Evolutionary conservation across 495 filamentous ascomycete species (phyloP), one percentile per base, ranked within the genome.

Genomic region (Lasiosphaeria ovina): DNA sequence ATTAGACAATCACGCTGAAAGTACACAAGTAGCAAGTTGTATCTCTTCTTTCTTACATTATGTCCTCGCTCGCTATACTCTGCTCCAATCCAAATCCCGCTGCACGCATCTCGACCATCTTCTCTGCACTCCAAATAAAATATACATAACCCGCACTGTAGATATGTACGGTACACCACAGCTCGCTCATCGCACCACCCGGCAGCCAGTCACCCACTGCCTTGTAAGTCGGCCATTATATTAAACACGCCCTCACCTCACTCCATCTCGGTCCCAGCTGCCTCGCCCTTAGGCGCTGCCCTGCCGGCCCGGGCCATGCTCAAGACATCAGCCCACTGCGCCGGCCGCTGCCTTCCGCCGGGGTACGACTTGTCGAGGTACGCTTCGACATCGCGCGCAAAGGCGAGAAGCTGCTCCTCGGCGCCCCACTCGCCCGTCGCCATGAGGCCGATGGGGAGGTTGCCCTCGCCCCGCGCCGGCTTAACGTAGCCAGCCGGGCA

Each of bases 371-470:
- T 68, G 54, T 76, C 72, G 40, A 81, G 51, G 51, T 74, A 79
- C 56, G 64, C 66, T 76, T 96, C 91, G 0, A 78, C 81, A 66
- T 89, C 86, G 58, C 81, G 81, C 53, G 90, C 92, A 76, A 88
- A 92, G 54, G 76, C 83, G 51, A 97, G 74, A 69, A 97, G 71
- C 44, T 81, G 82, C 65, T 95, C 92, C 72, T 97, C 93, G 11
- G 71, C 77, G 0, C 92, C 92, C 93, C 93, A 97, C 73, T 96
- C 89, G 0, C 82, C 86, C 85, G 93, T 90, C 3, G 86, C 93
- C 89, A 93, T 93, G 57, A 97, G 58, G n/a, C 91, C 91, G 32
- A 97, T 79, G 0, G 93, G 92, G 36, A 83, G 38, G 49, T 69
- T 70, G 1, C 77, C 79, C 62, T 72, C 67, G 7, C 76, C 78